These are phyloP conservation scores for Phytopythium oedochilum DNA, from an alignment of 352 stramenopile genomes.

Conservation along the genomic window DNA sequence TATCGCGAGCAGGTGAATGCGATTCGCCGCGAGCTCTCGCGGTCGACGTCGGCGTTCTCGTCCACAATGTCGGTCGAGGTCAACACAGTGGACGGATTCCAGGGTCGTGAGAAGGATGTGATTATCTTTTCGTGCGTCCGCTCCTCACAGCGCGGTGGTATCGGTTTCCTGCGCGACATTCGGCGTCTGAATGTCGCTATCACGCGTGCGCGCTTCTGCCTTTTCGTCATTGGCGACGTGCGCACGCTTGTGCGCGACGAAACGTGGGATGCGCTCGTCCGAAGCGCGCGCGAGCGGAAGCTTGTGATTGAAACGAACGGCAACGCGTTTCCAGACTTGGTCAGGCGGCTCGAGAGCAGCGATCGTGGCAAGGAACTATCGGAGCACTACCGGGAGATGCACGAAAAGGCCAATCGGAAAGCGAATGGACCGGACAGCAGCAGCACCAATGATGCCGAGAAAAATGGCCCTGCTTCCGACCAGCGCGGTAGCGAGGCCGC, in stretches of 20 bases:
- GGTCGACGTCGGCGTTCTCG: constrained; percentile 29
- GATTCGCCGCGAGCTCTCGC: constrained; percentile 61
- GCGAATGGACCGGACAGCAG: background rate
- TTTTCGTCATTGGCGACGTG: constrained; percentile 85
- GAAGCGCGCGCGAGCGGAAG: constrained; percentile 60
- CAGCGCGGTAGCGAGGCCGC: background rate
- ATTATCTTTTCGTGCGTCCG: constrained; percentile 98
- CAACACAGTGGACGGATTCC: constrained; percentile 97
- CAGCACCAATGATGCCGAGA: background rate
- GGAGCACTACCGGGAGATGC: constrained; percentile 65
- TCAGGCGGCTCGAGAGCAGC: constrained; percentile 28
- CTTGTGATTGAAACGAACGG: constrained; percentile 55
- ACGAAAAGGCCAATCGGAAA: constrained; percentile 56
- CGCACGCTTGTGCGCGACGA: constrained; percentile 68
- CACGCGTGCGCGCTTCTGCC: constrained; percentile 83
- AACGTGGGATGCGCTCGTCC: constrained; percentile 75
- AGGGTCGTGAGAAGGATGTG: constrained; percentile 98
- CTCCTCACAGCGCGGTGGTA: constrained; percentile 65
- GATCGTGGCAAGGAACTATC: constrained; percentile 31
- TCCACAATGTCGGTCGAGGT: constrained; percentile 86
- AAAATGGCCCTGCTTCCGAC: background rate
- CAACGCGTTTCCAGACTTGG: constrained; percentile 33
- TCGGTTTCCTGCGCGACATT: constrained; percentile 90
- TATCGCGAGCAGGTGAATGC: constrained; percentile 96
- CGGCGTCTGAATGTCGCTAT: constrained; percentile 89